Percentiles rank a stretch among this genome's conserved stretches.
Conservation (phyloP, 371 early-diverging fungal species). For the Amoeboaphelidium protococcarum region DNA sequence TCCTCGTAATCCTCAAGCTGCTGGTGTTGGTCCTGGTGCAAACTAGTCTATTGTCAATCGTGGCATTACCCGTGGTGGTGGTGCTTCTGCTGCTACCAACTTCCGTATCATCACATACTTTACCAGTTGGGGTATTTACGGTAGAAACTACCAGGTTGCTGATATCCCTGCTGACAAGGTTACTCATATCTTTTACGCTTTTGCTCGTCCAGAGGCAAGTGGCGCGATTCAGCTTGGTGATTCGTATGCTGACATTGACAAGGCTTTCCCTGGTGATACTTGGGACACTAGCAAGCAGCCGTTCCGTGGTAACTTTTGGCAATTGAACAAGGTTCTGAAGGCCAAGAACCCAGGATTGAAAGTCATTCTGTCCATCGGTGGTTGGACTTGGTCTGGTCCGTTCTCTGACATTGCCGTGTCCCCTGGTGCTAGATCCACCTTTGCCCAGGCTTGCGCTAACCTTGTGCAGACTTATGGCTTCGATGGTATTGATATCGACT, state of each 20-base stretch:
- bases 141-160: neutral
- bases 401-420: neutral
- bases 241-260: conserved; percentile 2
- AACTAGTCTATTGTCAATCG: no score
- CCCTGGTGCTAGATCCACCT: neutral
- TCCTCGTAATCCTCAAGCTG: no score
- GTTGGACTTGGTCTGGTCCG: neutral
- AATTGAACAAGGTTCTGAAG: neutral
- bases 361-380: neutral
- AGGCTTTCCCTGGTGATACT: conserved; percentile 1
- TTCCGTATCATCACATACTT: no score
- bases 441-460: neutral
- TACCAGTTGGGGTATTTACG: neutral
- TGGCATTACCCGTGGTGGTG: no score
- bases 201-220: neutral
- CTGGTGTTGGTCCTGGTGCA: no score
- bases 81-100: no score
- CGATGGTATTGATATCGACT: neutral
- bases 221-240: neutral
- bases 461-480: neutral
- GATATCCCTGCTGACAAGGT: neutral
- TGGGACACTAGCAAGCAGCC: no score
- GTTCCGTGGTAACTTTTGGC: no score
- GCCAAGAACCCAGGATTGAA: neutral
- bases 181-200: neutral